A percentile compares a stretch with the other conserved stretches of the same genome.
These are phyloP conservation scores for Elaphomyces granulatus DNA, from an alignment of 495 filamentous ascomycete species.

Conservation along the genomic window DNA sequence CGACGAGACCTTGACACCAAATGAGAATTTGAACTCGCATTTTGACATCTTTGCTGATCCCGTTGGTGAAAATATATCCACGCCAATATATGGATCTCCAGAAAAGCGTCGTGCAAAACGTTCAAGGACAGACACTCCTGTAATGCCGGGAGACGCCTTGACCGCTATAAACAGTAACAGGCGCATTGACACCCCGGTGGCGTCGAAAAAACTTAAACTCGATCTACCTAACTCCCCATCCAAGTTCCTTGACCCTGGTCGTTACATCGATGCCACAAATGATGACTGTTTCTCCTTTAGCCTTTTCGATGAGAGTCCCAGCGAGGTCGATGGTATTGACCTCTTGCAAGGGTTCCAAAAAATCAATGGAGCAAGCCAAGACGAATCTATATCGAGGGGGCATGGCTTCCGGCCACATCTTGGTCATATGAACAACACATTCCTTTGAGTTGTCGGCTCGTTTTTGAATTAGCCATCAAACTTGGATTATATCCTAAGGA, in stretches of 20 bases:
- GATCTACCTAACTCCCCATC: slow-evolving; percentile 34
- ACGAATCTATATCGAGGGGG: slow-evolving; percentile 19
- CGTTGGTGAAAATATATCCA: slow-evolving; percentile 31
- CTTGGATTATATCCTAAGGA: no score
- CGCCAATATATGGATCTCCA: slow-evolving; percentile 52
- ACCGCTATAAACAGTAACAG: slow-evolving; percentile 39
- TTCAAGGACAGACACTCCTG: slow-evolving; percentile 40
- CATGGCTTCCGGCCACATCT: slow-evolving; percentile 25
- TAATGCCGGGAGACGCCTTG: slow-evolving; percentile 36
- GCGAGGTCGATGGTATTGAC: slow-evolving; percentile 58
- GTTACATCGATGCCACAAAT: slow-evolving; percentile 39
- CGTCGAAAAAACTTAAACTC: slow-evolving; percentile 22
- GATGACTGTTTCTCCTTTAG: slow-evolving; percentile 51
- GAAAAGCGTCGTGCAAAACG: slow-evolving; percentile 58
- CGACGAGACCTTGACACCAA: slow-evolving; percentile 34
- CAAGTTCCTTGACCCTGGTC: slow-evolving; percentile 36
- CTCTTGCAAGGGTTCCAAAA: slow-evolving; percentile 82
- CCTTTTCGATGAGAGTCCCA: slow-evolving; percentile 42
- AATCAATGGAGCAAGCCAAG: slow-evolving; percentile 47
- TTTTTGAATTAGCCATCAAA: no score
- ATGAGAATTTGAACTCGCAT: slow-evolving; percentile 34
- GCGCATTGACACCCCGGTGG: slow-evolving; percentile 26
- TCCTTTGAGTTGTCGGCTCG: no score
- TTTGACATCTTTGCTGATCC: slow-evolving; percentile 66
- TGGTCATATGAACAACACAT: slow-evolving; percentile 28